phyloP scores from a whole-genome alignment of 768 basidiomycete genomes.

The Trametes cinnabarina region DNA sequence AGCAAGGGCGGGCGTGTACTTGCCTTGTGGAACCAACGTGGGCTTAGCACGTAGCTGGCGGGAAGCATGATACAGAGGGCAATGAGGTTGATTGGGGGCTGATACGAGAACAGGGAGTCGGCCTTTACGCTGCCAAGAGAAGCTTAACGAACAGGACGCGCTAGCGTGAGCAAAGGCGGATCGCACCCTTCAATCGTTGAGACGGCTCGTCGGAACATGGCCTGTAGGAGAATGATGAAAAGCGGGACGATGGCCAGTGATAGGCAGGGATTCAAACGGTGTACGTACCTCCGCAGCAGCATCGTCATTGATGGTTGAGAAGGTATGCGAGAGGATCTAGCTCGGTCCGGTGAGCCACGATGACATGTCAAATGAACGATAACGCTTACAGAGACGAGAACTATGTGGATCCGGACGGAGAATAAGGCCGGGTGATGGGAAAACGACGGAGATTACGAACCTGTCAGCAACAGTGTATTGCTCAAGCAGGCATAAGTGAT shows the following conservation, averaged over 20 bases:
- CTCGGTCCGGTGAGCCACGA: neutral
- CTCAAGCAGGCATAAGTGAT: slow-evolving; percentile 88
- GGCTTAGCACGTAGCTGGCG: slow-evolving; percentile 77
- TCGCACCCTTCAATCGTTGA: slow-evolving; percentile 88
- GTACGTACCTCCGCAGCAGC: slow-evolving; percentile 79
- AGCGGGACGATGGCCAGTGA: neutral
- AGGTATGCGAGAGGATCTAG: slow-evolving; percentile 93
- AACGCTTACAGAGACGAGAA: slow-evolving; percentile 69
- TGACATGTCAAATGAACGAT: no score
- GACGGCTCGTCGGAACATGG: slow-evolving; percentile 93
- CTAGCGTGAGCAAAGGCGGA: neutral
- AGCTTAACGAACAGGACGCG: neutral
- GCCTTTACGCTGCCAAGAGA: slow-evolving; percentile 63
- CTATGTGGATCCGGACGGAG: slow-evolving; percentile 34
- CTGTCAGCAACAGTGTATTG: slow-evolving; percentile 88
- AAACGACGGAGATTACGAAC: slow-evolving; percentile 37
- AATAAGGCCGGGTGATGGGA: slow-evolving; percentile 4
- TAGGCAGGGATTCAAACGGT: neutral
- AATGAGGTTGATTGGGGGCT: slow-evolving; percentile 87
- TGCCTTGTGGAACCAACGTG: slow-evolving; percentile 98
- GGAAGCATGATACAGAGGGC: slow-evolving; percentile 88
- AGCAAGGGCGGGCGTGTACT: neutral
- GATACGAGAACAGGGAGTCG: slow-evolving; percentile 91
- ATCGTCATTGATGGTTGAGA: slow-evolving; percentile 89
- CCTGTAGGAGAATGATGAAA: slow-evolving; percentile 42